Evolutionary conservation across 768 basidiomycete species (phyloP), one percentile per base, ranked within the genome.

Genomic region (Obba rivulosa): DNA sequence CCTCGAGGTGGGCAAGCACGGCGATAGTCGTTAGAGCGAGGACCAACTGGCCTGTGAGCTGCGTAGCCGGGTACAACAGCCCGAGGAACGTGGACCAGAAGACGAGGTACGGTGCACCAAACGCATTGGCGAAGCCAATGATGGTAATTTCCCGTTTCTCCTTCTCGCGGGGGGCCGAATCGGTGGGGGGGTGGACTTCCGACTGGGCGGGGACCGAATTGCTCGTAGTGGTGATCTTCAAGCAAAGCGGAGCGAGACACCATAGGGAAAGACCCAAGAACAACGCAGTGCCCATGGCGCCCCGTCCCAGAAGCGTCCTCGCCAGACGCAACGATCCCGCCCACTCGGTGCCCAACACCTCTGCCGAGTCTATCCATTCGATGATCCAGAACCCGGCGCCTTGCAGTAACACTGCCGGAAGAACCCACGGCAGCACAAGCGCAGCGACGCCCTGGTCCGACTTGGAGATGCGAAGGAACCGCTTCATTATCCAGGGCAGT

Each of bases 101-200:
- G 34, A 95, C 68, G 46, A 93, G 69, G 64, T 92, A 96, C 1
- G 90, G 81, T 14, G 92, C 83, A 14, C 92, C 95, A 58, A 83
- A 94, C 0, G 89, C 83, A 62, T 97, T 96, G 0, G 90, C 88
- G 59, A 84, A 95, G 0, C 94, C 94, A 1, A 92, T 66, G 1
- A 97, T 77, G 17, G 71, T 74, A 36, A 81, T 73, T 41, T 80
- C 74, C 14, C 58, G 64, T 62, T 61, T 72, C 43, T 49, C 62
- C 37, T 68, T 56, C 54, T 71, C 50, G 55, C 50, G 49, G 13
- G 50, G 31, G 24, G 46, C 18, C 1, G 51, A 34, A 7, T 13
- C 28, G 13, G 5, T 31, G 9, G 45, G 3, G 18, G 48, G 18
- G 51, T 52, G 43, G 60, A 45, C 38, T 64, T 57, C 43, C 55